Evolutionary conservation across 495 filamentous ascomycete genomes (phyloP).

Genomic region (Apodospora peruviana): DNA sequence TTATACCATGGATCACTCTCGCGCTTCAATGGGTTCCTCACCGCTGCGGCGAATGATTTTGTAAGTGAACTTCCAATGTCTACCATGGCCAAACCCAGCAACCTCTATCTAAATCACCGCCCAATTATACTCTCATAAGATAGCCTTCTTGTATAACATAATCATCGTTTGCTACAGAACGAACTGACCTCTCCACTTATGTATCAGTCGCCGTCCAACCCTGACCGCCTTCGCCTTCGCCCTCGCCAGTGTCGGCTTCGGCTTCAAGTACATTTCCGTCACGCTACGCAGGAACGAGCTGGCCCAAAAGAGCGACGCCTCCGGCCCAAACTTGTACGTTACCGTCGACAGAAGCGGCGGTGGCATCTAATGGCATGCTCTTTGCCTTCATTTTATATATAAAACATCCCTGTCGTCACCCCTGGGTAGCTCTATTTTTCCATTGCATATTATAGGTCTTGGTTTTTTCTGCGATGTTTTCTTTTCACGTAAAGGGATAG

Average conservation of each 20-base stretch:
- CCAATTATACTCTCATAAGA: background rate
- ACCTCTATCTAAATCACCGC: no score
- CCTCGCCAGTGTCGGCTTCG: slow-evolving; percentile 20
- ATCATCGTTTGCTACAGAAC: no score
- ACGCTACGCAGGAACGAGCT: slow-evolving; percentile 34
- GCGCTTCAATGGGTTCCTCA: background rate
- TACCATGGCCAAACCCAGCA: no score
- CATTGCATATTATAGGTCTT: no score
- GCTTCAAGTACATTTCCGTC: slow-evolving; percentile 29
- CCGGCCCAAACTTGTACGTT: slow-evolving; percentile 33
- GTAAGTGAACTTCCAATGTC: no score
- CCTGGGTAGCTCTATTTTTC: no score
- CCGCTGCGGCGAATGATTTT: background rate
- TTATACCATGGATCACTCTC: no score
- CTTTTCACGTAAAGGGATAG: no score
- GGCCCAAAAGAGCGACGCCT: slow-evolving; percentile 28
- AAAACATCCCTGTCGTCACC: no score
- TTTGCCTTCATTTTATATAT: slow-evolving; percentile 27
- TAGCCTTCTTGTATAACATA: background rate
- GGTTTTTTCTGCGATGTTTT: no score
- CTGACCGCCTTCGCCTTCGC: slow-evolving; percentile 23
- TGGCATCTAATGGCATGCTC: no score
- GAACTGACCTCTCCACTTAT: background rate
- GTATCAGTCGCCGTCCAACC: slow-evolving; percentile 25
- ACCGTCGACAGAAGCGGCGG: slow-evolving; percentile 46